phyloP scores from a whole-genome alignment of 768 basidiomycete species.

The Mycena galericulata region DNA sequence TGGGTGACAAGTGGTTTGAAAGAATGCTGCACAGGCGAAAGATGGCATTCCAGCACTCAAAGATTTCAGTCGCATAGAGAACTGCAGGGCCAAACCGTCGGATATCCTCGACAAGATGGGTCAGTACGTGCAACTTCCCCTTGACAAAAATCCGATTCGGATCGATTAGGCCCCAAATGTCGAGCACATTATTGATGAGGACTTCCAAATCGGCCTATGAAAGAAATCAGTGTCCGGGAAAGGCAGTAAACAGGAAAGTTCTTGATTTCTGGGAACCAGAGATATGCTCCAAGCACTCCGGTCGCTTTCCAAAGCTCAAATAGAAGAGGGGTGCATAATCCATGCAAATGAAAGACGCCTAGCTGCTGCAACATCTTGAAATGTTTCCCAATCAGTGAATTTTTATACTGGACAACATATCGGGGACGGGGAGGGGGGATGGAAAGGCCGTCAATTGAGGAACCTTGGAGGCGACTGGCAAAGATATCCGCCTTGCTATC shows the following conservation, averaged over 20 bases:
- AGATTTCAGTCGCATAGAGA: slow-evolving; percentile 1
- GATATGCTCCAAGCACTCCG: slow-evolving; percentile 44
- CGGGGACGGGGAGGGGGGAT: slow-evolving; percentile 39
- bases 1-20: slow-evolving; percentile 3
- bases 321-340: slow-evolving; percentile 28
- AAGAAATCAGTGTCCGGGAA: no score
- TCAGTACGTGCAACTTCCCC: neutral
- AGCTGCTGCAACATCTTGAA: slow-evolving; percentile 49
- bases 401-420: slow-evolving; percentile 50
- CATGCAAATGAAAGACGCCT: slow-evolving; percentile 43
- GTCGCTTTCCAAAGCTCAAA: slow-evolving; percentile 47
- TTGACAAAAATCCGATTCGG: slow-evolving; percentile 37
- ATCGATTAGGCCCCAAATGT: slow-evolving; percentile 40
- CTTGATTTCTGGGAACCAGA: slow-evolving; percentile 47
- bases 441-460: slow-evolving; percentile 42
- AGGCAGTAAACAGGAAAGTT: neutral
- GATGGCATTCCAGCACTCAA: slow-evolving; percentile 12
- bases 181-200: slow-evolving; percentile 36
- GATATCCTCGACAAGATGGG: neutral
- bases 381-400: slow-evolving; percentile 50
- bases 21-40: slow-evolving; percentile 8
- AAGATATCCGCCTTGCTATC: neutral
- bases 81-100: slow-evolving; percentile 4
- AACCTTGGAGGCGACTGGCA: slow-evolving; percentile 34
- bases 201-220: slow-evolving; percentile 33